These are phyloP conservation scores for Aquanectria penicillioides DNA, from an alignment of 2,329 filamentous ascomycete genomes.

Conservation along the genomic window DNA sequence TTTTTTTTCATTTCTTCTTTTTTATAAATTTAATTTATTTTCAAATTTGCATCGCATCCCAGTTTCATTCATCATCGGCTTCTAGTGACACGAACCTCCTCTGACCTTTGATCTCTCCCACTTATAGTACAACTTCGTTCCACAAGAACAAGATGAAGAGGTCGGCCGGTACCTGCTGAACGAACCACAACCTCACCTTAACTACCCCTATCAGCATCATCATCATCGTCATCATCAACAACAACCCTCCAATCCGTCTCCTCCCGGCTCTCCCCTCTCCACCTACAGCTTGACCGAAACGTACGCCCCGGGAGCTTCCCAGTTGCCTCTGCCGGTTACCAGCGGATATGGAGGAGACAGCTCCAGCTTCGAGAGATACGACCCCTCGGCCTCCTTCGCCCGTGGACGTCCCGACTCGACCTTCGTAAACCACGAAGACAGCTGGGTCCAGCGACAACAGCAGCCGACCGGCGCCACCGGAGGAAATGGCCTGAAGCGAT, in stretches of 20 bases:
- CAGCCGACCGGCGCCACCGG: background rate
- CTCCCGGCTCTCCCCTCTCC: slow-evolving; percentile 30
- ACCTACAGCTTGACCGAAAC: slow-evolving; percentile 28
- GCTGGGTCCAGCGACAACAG: slow-evolving; percentile 39
- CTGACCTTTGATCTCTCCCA: background rate
- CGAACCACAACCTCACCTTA: slow-evolving; percentile 7
- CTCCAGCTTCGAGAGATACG: slow-evolving; percentile 27
- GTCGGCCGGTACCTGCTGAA: slow-evolving; percentile 19
- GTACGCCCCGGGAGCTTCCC: slow-evolving; percentile 20
- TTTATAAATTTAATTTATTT: too few relatives aligned
- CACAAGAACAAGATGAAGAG: slow-evolving; percentile 16
- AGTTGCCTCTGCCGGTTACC: slow-evolving; percentile 9
- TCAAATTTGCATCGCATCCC: too few relatives aligned
- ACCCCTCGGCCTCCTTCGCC: slow-evolving; percentile 28
- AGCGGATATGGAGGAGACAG: background rate
- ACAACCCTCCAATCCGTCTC: slow-evolving; percentile 22
- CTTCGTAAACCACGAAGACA: slow-evolving; percentile 34
- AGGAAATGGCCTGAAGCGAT: slow-evolving; percentile 32
- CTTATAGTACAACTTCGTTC: slow-evolving; percentile 32
- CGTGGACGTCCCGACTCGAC: slow-evolving; percentile 35
- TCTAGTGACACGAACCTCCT: background rate
- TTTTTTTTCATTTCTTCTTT: background rate
- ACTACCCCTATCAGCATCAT: background rate
- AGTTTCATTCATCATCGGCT: too few relatives aligned
- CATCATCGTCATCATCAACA: slow-evolving; percentile 26